Evolutionary conservation across 495 filamentous ascomycete species (phyloP).

Genomic region (Glutinoglossum americanum): DNA sequence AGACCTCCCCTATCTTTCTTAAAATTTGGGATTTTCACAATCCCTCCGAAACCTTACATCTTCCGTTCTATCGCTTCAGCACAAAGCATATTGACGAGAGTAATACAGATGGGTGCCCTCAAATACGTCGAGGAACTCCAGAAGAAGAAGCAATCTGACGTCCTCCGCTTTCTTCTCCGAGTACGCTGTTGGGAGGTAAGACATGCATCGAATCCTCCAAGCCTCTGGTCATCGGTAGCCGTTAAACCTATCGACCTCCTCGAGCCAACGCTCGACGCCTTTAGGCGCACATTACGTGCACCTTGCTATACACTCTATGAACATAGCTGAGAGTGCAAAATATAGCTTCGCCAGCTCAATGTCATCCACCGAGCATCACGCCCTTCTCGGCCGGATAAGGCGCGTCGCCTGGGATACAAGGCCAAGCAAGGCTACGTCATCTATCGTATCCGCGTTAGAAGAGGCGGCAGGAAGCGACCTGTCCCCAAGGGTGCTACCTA

Average conservation of each 20-base stretch:
- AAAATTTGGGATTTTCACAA: background rate
- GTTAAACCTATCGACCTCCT: background rate
- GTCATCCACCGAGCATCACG: slow-evolving; percentile 97
- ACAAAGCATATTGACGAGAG: background rate
- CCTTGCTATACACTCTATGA: slow-evolving; percentile 99
- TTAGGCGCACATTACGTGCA: slow-evolving; percentile 10
- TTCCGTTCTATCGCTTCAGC: background rate
- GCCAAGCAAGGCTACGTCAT: slow-evolving; percentile 99
- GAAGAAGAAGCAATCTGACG: slow-evolving; percentile 99
- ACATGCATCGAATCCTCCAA: slow-evolving; percentile 7
- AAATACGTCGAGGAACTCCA: slow-evolving; percentile 99
- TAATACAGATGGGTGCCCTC: slow-evolving; percentile 62
- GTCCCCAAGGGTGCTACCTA: slow-evolving; percentile 96
- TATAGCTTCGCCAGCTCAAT: slow-evolving; percentile 97
- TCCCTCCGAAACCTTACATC: background rate
- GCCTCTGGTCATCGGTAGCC: background rate
- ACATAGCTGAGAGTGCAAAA: slow-evolving; percentile 99
- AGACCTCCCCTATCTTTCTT: background rate
- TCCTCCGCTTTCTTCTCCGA: slow-evolving; percentile 96
- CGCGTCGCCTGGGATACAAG: slow-evolving; percentile 99
- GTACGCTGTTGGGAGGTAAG: slow-evolving; percentile 99
- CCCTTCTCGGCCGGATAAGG: slow-evolving; percentile 97
- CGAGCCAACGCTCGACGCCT: background rate
- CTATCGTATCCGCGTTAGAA: slow-evolving; percentile 94
- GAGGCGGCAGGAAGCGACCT: slow-evolving; percentile 92